These are phyloP conservation scores for Russula vinacea DNA, from an alignment of 768 basidiomycete species.

Conservation along the genomic window DNA sequence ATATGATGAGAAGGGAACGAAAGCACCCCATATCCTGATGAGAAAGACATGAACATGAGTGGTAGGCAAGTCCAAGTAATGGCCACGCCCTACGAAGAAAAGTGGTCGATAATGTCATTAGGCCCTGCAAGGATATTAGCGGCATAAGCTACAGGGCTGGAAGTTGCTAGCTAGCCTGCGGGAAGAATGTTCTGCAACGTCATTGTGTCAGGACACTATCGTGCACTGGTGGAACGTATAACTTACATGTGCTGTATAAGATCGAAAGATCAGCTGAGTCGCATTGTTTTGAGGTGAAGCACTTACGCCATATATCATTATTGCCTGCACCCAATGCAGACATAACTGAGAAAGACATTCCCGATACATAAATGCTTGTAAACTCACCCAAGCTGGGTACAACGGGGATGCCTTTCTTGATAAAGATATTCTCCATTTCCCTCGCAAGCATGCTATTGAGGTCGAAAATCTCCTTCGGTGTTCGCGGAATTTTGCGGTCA, in stretches of 20 bases:
- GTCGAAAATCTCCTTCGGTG: conserved; percentile 72
- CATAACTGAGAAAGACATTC: background rate
- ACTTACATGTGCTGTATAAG: conserved; percentile 54
- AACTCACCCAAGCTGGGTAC: conserved; percentile 72
- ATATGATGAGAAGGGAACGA: conserved; percentile 74
- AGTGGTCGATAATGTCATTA: conserved; percentile 65
- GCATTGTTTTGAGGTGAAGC: conserved; percentile 11
- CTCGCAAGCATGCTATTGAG: conserved; percentile 63
- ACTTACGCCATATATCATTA: conserved; percentile 88
- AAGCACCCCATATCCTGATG: conserved; percentile 66
- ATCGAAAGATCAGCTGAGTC: conserved; percentile 23
- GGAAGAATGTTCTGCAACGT: conserved; percentile 57
- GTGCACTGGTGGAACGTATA: conserved; percentile 12
- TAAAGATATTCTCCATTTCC: conserved; percentile 74
- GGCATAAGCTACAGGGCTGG: background rate
- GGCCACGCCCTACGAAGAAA: conserved; percentile 52
- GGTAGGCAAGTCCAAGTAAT: background rate
- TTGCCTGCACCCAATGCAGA: conserved; percentile 52
- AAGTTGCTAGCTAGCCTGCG: conserved; percentile 45
- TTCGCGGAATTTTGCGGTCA: conserved; percentile 76
- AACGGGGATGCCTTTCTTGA: conserved; percentile 65
- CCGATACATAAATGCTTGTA: conserved; percentile 10
- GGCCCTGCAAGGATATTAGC: conserved; percentile 45
- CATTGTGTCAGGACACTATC: conserved; percentile 12
- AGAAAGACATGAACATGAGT: background rate